Base-by-base conservation (phyloP, 2,329 filamentous ascomycete species). In the Beauveria scarabaeidicola region DNA sequence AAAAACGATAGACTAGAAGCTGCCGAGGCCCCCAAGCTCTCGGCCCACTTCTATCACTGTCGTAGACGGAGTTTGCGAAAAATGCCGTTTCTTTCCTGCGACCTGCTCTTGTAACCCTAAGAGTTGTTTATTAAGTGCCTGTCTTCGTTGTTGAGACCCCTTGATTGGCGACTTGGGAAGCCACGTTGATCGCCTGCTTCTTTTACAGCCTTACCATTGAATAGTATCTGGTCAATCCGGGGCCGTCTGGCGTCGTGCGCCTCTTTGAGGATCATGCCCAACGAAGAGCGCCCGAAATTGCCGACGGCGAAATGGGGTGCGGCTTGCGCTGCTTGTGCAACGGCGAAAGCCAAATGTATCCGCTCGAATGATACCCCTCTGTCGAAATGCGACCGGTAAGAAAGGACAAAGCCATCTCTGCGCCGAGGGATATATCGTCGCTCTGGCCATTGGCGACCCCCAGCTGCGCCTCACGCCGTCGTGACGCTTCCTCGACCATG, bases 291-390 rank as follows among this genome's bases (percentile, higher is more conserved):
- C 53, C 68, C 64, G 23, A 72, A 72, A 64, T 66, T 70, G 32
- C 66, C 72, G 17, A 72, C 72, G 61, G 73, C 73, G 32, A 74
- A 73, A 77, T 81, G 78, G 78, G 78, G 78, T 17, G 77, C 77
- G 4, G 78, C 78, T 1, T 81, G 78, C 53, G 70, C 76, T 5
- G 69, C 76, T 1, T 81, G 78, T 63, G 77, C 78, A 7, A 69
- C 73, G 13, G 76, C 78, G 36, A 81, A 81, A 63, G 77, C 78
- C 8, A 80, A 80, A 62, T 81, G 78, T 61, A 73, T 80, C 48
- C 74, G 77, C 9, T 73, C 76, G 7, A 74, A 73, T 59, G 64
- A 68, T 4, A 61, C 64, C 2, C 63, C 67, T 0, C 72, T 71
- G 1, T 65, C 74, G 19, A 80, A 78, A 63, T 81, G 78, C 61